These are phyloP conservation scores for Salix caprea DNA, from an alignment of 345 rosid species.

Conservation along the genomic window DNA sequence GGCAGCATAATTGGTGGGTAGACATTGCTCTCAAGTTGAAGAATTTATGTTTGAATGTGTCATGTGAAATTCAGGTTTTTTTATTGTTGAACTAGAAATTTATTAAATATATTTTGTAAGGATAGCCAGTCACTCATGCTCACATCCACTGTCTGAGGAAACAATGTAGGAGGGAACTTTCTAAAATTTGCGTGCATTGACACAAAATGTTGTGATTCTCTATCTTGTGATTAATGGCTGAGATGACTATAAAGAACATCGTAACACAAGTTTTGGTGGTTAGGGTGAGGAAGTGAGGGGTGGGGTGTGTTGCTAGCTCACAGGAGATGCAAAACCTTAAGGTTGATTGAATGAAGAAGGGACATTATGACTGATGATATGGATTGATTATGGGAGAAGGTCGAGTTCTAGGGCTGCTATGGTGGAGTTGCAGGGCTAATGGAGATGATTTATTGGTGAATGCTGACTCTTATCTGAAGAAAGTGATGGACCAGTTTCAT, in stretches of 20 bases:
- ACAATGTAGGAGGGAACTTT: neutral
- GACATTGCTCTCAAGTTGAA: no score
- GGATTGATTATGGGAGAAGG: neutral
- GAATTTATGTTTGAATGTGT: no score
- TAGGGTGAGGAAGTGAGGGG: neutral
- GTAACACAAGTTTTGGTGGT: neutral
- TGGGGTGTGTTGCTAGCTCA: no score
- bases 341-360: neutral
- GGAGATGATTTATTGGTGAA: neutral
- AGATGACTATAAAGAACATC: neutral
- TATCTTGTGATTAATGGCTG: neutral
- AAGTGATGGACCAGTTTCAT: neutral
- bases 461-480: neutral
- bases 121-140: no score
- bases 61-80: no score
- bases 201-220: neutral
- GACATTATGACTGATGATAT: neutral
- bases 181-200: neutral
- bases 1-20: no score
- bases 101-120: no score
- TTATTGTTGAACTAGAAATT: no score
- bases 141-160: no score
- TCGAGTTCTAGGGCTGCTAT: neutral
- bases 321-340: neutral
- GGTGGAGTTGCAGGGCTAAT: neutral